Evolutionary conservation across 2,329 filamentous ascomycete species (phyloP).

Genomic region (Colletotrichum acutatum): DNA sequence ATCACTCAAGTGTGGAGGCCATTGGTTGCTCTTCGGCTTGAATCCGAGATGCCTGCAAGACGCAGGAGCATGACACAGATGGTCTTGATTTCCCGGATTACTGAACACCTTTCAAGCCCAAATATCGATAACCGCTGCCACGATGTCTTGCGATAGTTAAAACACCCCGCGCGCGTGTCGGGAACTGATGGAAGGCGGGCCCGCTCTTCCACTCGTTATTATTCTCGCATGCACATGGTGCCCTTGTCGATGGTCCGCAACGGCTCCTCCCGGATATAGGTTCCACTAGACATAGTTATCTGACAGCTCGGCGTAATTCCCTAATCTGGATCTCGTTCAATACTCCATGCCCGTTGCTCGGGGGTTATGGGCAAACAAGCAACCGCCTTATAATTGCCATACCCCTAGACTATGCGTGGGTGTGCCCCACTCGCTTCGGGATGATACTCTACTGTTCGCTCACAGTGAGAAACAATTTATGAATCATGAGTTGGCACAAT

Average conservation of each 20-base stretch:
- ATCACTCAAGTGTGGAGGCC: background rate
- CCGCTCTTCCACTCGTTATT: conserved; percentile 30
- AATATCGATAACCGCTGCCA: background rate
- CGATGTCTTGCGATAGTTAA: background rate
- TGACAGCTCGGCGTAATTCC: background rate
- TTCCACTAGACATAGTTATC: background rate
- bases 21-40: background rate
- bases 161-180: background rate
- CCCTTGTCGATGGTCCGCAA: background rate
- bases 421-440: background rate
- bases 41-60: background rate
- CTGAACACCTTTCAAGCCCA: background rate
- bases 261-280: background rate
- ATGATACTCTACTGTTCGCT: background rate
- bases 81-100: background rate
- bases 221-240: background rate
- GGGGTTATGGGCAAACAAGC: background rate
- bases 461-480: background rate
- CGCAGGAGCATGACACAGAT: background rate
- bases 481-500: background rate
- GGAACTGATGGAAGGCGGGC: conserved; percentile 28
- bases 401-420: background rate
- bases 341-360: background rate
- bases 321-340: background rate
- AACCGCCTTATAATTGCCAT: background rate